Evolutionary conservation across 768 basidiomycete species (phyloP), one percentile per base, ranked within the genome.

Genomic region (Rhizopogon vulgaris): DNA sequence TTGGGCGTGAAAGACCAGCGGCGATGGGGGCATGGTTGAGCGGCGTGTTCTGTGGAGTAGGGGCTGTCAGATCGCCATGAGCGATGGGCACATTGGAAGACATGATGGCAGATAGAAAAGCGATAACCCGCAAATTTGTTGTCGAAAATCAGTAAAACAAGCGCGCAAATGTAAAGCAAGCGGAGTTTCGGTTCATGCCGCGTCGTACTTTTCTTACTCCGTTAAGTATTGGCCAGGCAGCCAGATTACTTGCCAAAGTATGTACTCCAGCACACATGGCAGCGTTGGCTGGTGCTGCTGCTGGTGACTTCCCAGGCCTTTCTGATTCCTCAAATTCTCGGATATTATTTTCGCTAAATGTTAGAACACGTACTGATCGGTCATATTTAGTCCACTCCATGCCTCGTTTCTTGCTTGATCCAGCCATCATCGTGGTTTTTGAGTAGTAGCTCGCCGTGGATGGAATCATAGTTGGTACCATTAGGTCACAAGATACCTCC

Each of bases 41-140:
- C 10, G 93, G 94, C 3, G 94, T 95, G 72, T 96, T 95, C 74
- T 90, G 88, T 22, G 93, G 93, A 14, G 93, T 96, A 7, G 93
- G 92, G n/a, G 93, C 92, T 3, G 87, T 84, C 24, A 84, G 72
- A 69, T 80, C 80, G 51, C 70, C 66, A 40, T 72, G 69, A 27
- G 74, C 70, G 67, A 90, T 88, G 61, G 83, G 79, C 49, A 90
- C 69, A 64, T 75, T 83, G 64, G 79, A 79, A 43, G 85, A 85
- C 87, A 90, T 90, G 61, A 62, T 64, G 61, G 61, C 56, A 53
- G 53, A 49, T 50, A 52, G 56, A 61, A 59, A 59, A 62, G 58
- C 58, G 62, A 58, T 53, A 52, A 51, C 56, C 49, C 52, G 60
- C 47, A 38, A 53, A 58, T 56, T 59, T 41, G 39, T 42, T 45